Conservation (phyloP, 2,329 filamentous ascomycete genomes). For the Metarhizium anisopliae region DNA sequence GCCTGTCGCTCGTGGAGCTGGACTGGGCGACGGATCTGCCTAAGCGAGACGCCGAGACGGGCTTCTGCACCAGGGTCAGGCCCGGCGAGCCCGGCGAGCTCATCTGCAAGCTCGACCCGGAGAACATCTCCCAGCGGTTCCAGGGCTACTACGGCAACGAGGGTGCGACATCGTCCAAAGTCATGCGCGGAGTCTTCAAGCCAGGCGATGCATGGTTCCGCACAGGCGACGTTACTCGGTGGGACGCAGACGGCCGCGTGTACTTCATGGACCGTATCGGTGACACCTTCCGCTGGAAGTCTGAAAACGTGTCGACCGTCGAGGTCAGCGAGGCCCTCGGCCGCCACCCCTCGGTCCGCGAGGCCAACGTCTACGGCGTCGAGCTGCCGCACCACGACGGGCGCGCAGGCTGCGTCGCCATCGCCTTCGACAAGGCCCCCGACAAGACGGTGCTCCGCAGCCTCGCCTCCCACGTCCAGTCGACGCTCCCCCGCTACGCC, state of each 20-base stretch:
- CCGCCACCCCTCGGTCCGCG: constrained; percentile 54
- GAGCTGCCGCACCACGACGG: constrained; percentile 73
- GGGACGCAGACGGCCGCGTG: constrained; percentile 59
- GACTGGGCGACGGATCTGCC: constrained; percentile 65
- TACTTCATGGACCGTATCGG: constrained; percentile 78
- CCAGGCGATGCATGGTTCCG: constrained; percentile 78
- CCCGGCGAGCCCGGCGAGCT: constrained; percentile 65
- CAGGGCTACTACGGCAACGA: constrained; percentile 76
- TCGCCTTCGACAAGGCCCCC: constrained; percentile 48
- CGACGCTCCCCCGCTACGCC: constrained; percentile 61
- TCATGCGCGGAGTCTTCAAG: constrained; percentile 62
- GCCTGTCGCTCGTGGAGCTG: constrained; percentile 54
- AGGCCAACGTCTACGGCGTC: constrained; percentile 84
- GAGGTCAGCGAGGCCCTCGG: constrained; percentile 74
- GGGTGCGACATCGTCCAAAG: constrained; percentile 62
- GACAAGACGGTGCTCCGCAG: constrained; percentile 40
- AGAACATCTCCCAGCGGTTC: constrained; percentile 56
- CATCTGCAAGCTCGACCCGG: constrained; percentile 58
- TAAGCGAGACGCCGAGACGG: constrained; percentile 56
- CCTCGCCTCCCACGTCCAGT: constrained; percentile 49
- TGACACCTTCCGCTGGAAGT: constrained; percentile 74
- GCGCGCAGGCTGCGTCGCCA: constrained; percentile 70
- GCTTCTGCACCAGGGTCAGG: constrained; percentile 53
- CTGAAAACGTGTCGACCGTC: constrained; percentile 72
- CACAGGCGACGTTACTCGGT: constrained; percentile 72